Evolutionary conservation across 345 rosid species (phyloP).

Genomic region (Cardamine chenopodiifolia): DNA sequence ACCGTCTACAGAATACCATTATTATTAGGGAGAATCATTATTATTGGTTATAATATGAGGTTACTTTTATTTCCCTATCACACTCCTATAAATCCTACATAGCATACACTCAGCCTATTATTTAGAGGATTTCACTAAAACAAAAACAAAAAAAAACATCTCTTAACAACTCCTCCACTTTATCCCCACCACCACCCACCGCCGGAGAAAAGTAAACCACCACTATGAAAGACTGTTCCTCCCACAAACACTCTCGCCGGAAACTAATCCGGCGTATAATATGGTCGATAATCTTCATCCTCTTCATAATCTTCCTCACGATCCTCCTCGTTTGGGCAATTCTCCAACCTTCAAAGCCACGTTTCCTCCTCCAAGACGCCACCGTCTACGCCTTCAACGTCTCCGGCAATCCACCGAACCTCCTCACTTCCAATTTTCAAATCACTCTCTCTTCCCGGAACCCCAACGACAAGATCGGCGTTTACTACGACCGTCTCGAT

Average conservation of each 20-base stretch:
- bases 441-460: constrained; percentile 81
- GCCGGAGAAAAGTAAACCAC: constrained; percentile 7
- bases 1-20: background rate
- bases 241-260: constrained; percentile 45
- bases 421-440: constrained; percentile 74
- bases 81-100: constrained; percentile 34
- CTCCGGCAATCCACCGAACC: constrained; percentile 57
- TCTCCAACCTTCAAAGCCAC: constrained; percentile 82
- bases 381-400: constrained; percentile 87
- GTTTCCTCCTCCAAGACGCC: constrained; percentile 84
- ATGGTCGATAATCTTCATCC: constrained; percentile 54
- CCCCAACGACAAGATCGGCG: constrained; percentile 74
- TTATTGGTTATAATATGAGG: background rate
- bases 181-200: constrained; percentile 29
- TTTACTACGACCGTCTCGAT: constrained; percentile 83
- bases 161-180: constrained; percentile 35
- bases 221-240: constrained; percentile 59
- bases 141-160: background rate
- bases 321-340: constrained; percentile 84
- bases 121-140: constrained; percentile 10
- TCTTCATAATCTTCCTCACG: constrained; percentile 54
- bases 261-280: constrained; percentile 43
- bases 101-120: constrained; percentile 13
- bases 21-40: background rate
- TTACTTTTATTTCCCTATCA: constrained; percentile 20